phyloP scores from a whole-genome alignment of 768 basidiomycete species.

The Termitomyces sp. region DNA sequence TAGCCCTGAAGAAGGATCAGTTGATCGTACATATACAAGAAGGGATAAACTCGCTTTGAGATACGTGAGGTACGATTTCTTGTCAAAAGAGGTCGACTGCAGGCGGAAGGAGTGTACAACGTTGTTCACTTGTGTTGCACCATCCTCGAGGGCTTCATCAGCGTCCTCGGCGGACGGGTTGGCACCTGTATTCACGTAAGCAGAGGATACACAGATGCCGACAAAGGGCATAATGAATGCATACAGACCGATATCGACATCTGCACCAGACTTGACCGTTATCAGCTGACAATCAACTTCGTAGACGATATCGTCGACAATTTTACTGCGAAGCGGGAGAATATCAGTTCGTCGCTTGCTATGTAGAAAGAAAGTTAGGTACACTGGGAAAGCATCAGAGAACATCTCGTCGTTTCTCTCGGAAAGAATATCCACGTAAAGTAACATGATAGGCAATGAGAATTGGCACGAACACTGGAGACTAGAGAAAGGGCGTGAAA shows the following conservation, averaged over 20 bases:
- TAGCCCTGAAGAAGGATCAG: slow-evolving; percentile 55
- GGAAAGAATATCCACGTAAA: slow-evolving; percentile 69
- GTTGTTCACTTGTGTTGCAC: slow-evolving; percentile 78
- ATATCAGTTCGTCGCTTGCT: slow-evolving; percentile 2
- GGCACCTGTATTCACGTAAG: slow-evolving; percentile 49
- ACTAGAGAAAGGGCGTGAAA: slow-evolving; percentile 8
- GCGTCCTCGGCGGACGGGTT: slow-evolving; percentile 90
- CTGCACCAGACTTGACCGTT: slow-evolving; percentile 64
- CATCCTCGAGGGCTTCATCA: slow-evolving; percentile 78
- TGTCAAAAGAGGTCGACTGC: slow-evolving; percentile 76
- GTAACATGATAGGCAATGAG: slow-evolving; percentile 48
- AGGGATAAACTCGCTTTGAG: slow-evolving; percentile 57
- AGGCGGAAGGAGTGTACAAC: slow-evolving; percentile 91
- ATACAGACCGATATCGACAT: slow-evolving; percentile 83
- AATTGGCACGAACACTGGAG: neutral
- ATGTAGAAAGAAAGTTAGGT: slow-evolving; percentile 20
- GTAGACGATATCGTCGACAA: slow-evolving; percentile 70
- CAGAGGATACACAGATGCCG: neutral
- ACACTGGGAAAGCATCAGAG: slow-evolving; percentile 91
- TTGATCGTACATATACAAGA: neutral
- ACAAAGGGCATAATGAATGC: neutral
- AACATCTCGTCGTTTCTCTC: slow-evolving; percentile 77
- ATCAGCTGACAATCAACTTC: slow-evolving; percentile 83
- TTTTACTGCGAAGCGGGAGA: slow-evolving; percentile 48
- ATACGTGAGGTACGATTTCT: slow-evolving; percentile 77